These are phyloP conservation scores for Phaeosphaeria sp. DNA, from an alignment of 2,329 filamentous ascomycete species.

Conservation along the genomic window DNA sequence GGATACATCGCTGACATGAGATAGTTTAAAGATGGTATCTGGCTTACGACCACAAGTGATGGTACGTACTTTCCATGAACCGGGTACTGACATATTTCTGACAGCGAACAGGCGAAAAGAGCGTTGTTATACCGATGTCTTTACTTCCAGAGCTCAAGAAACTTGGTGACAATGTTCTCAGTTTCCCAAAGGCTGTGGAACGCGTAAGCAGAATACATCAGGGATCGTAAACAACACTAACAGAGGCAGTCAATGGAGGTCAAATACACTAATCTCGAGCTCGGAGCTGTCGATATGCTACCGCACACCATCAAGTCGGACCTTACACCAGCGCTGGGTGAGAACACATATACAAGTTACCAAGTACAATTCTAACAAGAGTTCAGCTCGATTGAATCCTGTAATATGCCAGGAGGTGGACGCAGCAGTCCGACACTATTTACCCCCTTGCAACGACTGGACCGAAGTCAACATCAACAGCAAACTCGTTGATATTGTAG, in stretches of 20 bases:
- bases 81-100: conserved; percentile 3
- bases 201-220: conserved; percentile 19
- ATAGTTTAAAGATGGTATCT: conserved; percentile 7
- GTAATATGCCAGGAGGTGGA: conserved; percentile 40
- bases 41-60: conserved; percentile 26
- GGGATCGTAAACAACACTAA: conserved; percentile 10
- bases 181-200: conserved; percentile 34
- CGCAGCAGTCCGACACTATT: conserved; percentile 28
- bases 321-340: conserved; percentile 45
- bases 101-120: conserved; percentile 26
- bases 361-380: conserved; percentile 12
- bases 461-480: conserved; percentile 36
- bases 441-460: conserved; percentile 43
- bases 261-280: conserved; percentile 38
- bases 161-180: conserved; percentile 42
- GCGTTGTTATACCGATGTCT: conserved; percentile 33
- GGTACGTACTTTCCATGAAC: conserved; percentile 12
- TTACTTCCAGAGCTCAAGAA: conserved; percentile 43
- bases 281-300: conserved; percentile 22
- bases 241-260: conserved; percentile 31
- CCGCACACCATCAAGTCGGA: conserved; percentile 39
- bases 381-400: conserved; percentile 36
- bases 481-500: conserved; percentile 39
- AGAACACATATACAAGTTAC: not conserved
- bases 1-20: not conserved